Percentiles rank a stretch among this genome's conserved stretches.
Evolutionary conservation across 768 basidiomycete genomes (phyloP).

Genomic region (Mycena maculata): DNA sequence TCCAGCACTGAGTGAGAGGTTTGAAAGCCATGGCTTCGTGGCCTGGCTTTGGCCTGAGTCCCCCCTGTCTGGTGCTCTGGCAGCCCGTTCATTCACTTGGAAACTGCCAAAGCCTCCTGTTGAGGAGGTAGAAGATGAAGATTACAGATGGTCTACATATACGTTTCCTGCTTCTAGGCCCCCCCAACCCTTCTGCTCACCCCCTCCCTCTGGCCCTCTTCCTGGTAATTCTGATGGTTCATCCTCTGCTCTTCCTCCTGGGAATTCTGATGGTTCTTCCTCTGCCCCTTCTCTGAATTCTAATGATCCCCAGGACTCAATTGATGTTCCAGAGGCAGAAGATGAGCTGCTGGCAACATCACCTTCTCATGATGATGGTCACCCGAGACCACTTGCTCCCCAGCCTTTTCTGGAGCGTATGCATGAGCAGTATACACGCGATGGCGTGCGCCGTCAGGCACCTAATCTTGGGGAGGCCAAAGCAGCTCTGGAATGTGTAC

Average conservation of each 20-base stretch:
- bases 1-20: too few species aligned
- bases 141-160: background rate
- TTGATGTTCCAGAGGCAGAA: conserved; percentile 12
- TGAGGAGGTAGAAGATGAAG: conserved; percentile 1
- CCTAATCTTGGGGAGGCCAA: conserved; percentile 16
- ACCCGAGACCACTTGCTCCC: conserved; percentile 2
- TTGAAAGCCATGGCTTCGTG: too few species aligned
- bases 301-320: conserved; percentile 5
- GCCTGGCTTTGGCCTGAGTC: too few species aligned
- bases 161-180: background rate
- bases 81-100: conserved; percentile 10
- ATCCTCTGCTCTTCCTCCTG: too few species aligned
- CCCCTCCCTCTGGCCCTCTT: background rate
- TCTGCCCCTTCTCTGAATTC: too few species aligned
- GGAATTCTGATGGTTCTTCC: too few species aligned
- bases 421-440: background rate
- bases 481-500: conserved; percentile 1
- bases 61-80: conserved; percentile 5
- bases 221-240: background rate
- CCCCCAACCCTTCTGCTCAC: background rate
- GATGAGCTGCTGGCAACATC: conserved; percentile 17
- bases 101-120: conserved; percentile 6
- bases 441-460: conserved; percentile 11
- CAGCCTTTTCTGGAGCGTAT: conserved; percentile 3
- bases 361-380: conserved; percentile 12